These are phyloP conservation scores for Aureobasidium musti DNA, from an alignment of 2,329 filamentous ascomycete species.

Conservation along the genomic window DNA sequence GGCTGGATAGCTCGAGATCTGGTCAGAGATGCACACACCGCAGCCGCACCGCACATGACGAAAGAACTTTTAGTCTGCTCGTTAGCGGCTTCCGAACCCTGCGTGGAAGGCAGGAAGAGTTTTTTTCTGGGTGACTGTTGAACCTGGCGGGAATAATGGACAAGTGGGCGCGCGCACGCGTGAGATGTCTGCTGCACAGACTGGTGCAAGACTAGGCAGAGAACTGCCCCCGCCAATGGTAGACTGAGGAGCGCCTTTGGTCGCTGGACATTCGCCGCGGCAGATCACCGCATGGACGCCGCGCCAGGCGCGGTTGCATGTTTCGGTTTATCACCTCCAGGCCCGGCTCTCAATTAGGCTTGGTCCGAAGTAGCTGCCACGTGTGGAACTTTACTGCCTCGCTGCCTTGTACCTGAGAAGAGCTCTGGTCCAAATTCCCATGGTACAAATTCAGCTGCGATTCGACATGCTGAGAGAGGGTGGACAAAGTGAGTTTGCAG, in stretches of 20 bases:
- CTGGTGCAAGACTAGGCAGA: constrained; percentile 9
- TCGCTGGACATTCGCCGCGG: constrained; percentile 14
- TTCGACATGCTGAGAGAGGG: not conserved
- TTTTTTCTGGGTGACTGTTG: constrained; percentile 26
- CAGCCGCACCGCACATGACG: constrained; percentile 28
- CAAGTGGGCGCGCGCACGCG: constrained; percentile 22
- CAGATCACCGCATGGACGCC: constrained; percentile 26
- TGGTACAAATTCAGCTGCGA: not conserved
- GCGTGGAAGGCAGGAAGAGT: constrained; percentile 22
- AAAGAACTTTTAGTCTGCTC: constrained; percentile 27
- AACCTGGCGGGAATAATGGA: constrained; percentile 26
- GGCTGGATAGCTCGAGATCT: constrained; percentile 25
- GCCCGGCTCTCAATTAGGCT: constrained; percentile 21
- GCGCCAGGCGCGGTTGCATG: constrained; percentile 22
- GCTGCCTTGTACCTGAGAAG: constrained; percentile 8
- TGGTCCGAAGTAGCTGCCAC: constrained; percentile 28
- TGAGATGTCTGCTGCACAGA: constrained; percentile 28
- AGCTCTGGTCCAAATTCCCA: not conserved
- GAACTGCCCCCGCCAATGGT: constrained; percentile 12
- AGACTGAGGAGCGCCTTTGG: not conserved
- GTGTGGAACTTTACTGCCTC: constrained; percentile 8
- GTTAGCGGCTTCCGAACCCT: constrained; percentile 28
- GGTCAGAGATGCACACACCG: constrained; percentile 28
- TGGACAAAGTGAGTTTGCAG: not conserved
- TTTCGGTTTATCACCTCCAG: constrained; percentile 18